These are phyloP conservation scores for Vitis hybrid DNA, from an alignment of 177 flowering plant genomes.

Conservation along the genomic window DNA sequence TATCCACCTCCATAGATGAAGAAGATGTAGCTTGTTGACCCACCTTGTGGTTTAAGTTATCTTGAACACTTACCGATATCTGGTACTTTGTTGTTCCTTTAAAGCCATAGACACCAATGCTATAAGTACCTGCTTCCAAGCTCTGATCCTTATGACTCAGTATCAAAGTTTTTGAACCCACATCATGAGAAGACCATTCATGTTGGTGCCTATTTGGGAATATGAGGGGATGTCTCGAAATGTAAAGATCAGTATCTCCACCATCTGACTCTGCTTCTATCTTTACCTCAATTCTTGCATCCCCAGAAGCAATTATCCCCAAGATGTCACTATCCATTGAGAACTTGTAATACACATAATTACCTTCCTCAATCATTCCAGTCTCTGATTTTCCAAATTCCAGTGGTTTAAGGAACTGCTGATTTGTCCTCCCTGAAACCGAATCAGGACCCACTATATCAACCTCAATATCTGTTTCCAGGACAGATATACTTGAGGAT, in stretches of 20 bases:
- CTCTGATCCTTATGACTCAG: constrained; percentile 58
- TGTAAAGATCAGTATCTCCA: constrained; percentile 86
- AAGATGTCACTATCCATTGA: constrained; percentile 46
- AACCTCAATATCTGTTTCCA: constrained; percentile 96
- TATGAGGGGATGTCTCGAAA: constrained; percentile 79
- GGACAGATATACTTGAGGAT: constrained; percentile 82
- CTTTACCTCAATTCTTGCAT: constrained; percentile 56
- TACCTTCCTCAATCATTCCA: constrained; percentile 75
- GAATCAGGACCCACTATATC: constrained; percentile 74
- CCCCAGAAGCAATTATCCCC: constrained; percentile 47
- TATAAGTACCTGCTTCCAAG: constrained; percentile 58
- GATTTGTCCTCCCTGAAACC: constrained; percentile 32
- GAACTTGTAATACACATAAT: constrained; percentile 79
- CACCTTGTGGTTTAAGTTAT: constrained; percentile 26
- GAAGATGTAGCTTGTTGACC: constrained; percentile 61
- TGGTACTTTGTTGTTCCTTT: constrained; percentile 65
- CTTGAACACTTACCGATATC: constrained; percentile 51
- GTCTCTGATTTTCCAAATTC: constrained; percentile 57
- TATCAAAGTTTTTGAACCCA: constrained; percentile 80
- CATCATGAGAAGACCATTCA: constrained; percentile 91
- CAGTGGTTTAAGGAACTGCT: constrained; percentile 57
- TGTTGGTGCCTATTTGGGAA: constrained; percentile 88
- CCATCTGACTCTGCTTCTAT: constrained; percentile 53
- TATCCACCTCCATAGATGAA: constrained; percentile 46
- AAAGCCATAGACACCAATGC: constrained; percentile 87